A percentile compares a stretch with the other conserved stretches of the same genome.
phyloP scores from a whole-genome alignment of 2,329 filamentous ascomycete species.

The Cercospora sp. region DNA sequence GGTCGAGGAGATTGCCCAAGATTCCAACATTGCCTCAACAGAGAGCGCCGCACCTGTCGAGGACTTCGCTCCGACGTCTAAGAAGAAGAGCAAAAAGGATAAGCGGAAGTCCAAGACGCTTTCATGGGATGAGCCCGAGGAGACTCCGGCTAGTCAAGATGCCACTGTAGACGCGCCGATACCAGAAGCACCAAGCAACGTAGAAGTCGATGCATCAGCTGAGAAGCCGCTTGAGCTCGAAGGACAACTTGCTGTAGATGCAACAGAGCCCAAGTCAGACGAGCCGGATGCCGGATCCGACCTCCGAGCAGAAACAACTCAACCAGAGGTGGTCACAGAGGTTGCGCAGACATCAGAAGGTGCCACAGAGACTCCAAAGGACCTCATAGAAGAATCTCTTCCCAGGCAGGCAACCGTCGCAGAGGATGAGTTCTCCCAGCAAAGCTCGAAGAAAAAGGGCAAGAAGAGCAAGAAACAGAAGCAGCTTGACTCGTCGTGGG shows the following conservation, averaged over 20 bases:
- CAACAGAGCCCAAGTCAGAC: neutral
- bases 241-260: neutral
- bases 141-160: neutral
- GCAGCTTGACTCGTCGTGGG: conserved; percentile 13
- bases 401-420: neutral
- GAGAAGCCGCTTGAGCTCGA: neutral
- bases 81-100: conserved; percentile 35
- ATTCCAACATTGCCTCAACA: neutral
- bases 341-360: neutral
- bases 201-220: neutral
- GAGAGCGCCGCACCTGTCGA: conserved; percentile 10
- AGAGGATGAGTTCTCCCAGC: conserved; percentile 15
- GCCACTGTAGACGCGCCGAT: neutral
- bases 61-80: conserved; percentile 18
- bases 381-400: neutral
- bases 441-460: conserved; percentile 33
- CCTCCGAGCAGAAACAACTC: neutral
- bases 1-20: neutral
- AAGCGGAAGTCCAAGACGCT: conserved; percentile 23
- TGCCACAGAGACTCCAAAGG: neutral
- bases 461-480: conserved; percentile 46
- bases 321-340: neutral
- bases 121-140: conserved; percentile 6
- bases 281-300: neutral
- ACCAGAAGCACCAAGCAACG: neutral